Evolutionary conservation across 768 basidiomycete species (phyloP), one percentile per base, ranked within the genome.

Genomic region (Auriscalpium orientale): DNA sequence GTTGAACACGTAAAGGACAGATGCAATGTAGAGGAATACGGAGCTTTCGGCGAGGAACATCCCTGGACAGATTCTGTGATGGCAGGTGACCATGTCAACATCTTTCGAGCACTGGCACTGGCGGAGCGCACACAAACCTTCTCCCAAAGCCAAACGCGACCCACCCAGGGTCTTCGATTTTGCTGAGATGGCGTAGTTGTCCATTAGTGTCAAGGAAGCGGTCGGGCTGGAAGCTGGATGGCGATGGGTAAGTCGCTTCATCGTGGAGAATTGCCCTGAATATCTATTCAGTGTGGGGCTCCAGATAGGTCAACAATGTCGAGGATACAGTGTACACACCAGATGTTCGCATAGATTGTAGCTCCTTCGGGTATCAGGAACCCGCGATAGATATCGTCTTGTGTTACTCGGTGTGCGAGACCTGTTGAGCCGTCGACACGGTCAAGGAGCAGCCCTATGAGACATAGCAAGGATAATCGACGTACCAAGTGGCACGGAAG

Each of bases 201-300:
- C 74, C 75, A 54, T 77, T 69, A 16, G 70, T 60, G 18, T 55
- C 65, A 48, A 75, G 46, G 66, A 74, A 76, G 46, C 75, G 68
- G 43, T 71, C 71, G 20, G 75, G 75, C 43, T 67, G 54, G 66
- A 73, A 76, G 15, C 59, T 63, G 58, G 64, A 62, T 1, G 74
- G 70, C 28, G 67, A 68, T 7, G 57, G 56, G 53, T 74, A 76
- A 35, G 64, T 65, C 21, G 64, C 58, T 20, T 67, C 67, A 57
- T 76, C 72, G 34, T 73, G 72, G 22, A 74, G 54, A 38, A 74
- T 74, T 8, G 73, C 66, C 73, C 73, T 74, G 53, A n/a, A 51
- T 28, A 22, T 8, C 1, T 8, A 18, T 13, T 15, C 18, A 34
- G 44, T 15, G 10, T 38, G 21, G 21, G 43, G 6, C 13, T 18